Evolutionary conservation across 805 yeast species (phyloP), one percentile per base, ranked within the genome.

Genomic region (Saturnispora bothae): DNA sequence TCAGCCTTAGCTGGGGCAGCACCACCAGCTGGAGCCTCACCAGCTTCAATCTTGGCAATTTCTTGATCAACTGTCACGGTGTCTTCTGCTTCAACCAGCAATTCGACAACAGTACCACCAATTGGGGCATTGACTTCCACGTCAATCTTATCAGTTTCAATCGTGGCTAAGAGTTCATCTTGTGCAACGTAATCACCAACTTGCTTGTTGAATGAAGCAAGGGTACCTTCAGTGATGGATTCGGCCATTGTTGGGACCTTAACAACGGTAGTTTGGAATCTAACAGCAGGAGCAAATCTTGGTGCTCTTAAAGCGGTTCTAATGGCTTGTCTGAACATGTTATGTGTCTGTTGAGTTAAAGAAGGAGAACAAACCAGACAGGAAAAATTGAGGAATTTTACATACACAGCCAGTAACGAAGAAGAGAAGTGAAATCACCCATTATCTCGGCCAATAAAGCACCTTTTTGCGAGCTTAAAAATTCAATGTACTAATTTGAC

Each of bases 211-310:
- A 66, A 79, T 14, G 71, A 52, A 47, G 83, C 68, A 48, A 92
- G 71, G 35, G 97, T 84, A 59, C 98, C 98, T 63, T 92, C 98
- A 30, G 96, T 84, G 56, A 92, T 80, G 36, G 96, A 88, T 66
- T 92, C 98, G 31, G 98, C 97, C 96, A 92, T 86, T 48, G 84
- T 94, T 34, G 98, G 98, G 17, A 92, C 97, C 61, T 86, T 83
- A 38, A 89, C 94, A 34, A 60, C 54, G 21, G 62, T 64, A 3
- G 68, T 51, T 38, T 58, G 51, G 26, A 48, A 54, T 47, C 68
- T 56, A 20, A 42, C 45, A 38, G 48, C 40, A 21, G 23, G 31
- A 15, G 40, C 22, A 14, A 34, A 29, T 14, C 27, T 16, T 19
- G 35, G 33, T 29, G 38, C 36, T 30, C 36, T 35, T 13, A 38